These are phyloP conservation scores for Syzygium aqueum DNA, from an alignment of 345 rosid genomes.

Conservation along the genomic window DNA sequence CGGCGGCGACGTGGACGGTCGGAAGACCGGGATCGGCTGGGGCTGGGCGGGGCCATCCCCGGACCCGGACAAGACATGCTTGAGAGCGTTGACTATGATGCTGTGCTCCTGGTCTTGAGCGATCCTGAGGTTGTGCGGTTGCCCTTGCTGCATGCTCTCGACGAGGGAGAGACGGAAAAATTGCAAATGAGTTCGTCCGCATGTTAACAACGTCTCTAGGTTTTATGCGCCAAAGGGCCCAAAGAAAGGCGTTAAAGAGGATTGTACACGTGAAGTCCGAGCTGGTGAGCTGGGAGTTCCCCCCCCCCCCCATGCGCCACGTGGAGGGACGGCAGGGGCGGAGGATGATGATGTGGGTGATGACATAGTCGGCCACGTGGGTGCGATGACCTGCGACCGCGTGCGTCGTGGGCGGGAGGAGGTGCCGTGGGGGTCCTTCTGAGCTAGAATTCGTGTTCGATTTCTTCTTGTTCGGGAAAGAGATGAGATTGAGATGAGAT, in stretches of 20 bases:
- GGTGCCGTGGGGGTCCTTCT: not conserved
- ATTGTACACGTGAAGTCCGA: not conserved
- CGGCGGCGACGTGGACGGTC: not conserved
- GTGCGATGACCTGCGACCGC: not conserved
- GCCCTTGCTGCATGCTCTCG: not conserved
- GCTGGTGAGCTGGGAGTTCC: not conserved
- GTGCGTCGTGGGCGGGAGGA: not conserved
- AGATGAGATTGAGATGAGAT: not conserved
- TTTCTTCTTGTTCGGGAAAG: not conserved
- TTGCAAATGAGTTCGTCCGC: not conserved
- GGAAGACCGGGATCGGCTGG: not conserved
- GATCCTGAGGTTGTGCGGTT: accelerated
- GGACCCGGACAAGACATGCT: not conserved
- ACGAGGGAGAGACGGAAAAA: not conserved
- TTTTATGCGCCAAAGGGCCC: not conserved
- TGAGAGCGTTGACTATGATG: not conserved
- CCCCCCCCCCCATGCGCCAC: too few species aligned
- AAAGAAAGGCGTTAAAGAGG: accelerated
- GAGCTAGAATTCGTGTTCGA: not conserved
- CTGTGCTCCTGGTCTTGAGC: not conserved
- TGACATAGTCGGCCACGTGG: not conserved
- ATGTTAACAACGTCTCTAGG: accelerated
- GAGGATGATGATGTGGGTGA: not conserved
- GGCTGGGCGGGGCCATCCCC: not conserved
- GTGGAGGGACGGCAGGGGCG: not conserved